A percentile compares a stretch with the other conserved stretches of the same genome.
These are phyloP conservation scores for Lasiosphaeria miniovina DNA, from an alignment of 495 filamentous ascomycete genomes.

Conservation along the genomic window DNA sequence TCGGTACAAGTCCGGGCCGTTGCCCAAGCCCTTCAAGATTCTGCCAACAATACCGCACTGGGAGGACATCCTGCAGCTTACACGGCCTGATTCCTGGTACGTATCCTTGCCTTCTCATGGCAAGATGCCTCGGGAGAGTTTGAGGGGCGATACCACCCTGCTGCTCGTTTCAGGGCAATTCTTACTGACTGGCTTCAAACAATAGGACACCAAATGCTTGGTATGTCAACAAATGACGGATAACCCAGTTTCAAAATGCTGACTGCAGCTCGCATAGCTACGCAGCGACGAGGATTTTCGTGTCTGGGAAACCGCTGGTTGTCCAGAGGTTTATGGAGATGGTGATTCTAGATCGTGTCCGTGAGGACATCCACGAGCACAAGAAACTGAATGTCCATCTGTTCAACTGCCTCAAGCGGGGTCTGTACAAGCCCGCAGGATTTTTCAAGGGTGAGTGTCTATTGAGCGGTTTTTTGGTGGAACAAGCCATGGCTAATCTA, in stretches of 20 bases:
- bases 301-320: constrained; percentile 70
- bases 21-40: constrained; percentile 97
- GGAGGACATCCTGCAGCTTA: constrained; percentile 62
- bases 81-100: constrained; percentile 27
- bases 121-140: no score
- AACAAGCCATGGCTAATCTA: background rate
- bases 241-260: background rate
- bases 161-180: no score
- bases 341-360: constrained; percentile 80
- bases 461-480: background rate
- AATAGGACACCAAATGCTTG: constrained; percentile 67
- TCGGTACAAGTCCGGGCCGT: constrained; percentile 88
- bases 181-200: background rate
- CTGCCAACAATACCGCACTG: constrained; percentile 87
- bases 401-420: constrained; percentile 88
- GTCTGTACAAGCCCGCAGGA: constrained; percentile 89
- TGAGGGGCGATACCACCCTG: no score
- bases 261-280: constrained; percentile 54
- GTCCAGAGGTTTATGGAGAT: constrained; percentile 77
- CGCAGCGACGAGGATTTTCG: constrained; percentile 84
- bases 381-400: constrained; percentile 95
- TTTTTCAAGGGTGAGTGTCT: constrained; percentile 83
- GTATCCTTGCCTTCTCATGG: background rate
- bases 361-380: constrained; percentile 72
- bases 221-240: constrained; percentile 10